Conservation (phyloP, 1,139 yeast species). For the Spencermartinsiella ligniputridi region DNA sequence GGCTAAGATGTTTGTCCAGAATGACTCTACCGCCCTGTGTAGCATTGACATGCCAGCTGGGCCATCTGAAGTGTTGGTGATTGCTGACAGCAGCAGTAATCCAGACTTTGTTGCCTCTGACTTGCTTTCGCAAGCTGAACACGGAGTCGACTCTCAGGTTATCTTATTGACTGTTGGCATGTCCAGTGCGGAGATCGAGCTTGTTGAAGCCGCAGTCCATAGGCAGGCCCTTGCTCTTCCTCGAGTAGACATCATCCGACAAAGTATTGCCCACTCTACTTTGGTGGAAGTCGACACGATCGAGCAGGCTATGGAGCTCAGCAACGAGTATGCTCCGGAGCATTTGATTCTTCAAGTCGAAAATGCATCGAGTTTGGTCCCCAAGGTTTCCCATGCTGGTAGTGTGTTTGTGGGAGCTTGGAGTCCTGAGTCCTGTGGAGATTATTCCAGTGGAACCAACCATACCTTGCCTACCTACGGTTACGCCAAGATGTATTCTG, state of each 20-base stretch:
- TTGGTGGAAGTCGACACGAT: conserved; percentile 62
- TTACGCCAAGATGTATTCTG: conserved; percentile 94
- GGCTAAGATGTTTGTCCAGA: conserved; percentile 95
- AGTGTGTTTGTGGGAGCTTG: conserved; percentile 93
- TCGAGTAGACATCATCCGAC: conserved; percentile 86
- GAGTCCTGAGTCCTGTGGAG: conserved; percentile 98
- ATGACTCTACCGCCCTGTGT: conserved; percentile 93
- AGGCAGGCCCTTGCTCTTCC: conserved; percentile 83
- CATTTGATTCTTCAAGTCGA: conserved; percentile 89
- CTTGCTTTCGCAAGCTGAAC: conserved; percentile 95
- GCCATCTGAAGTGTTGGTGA: conserved; percentile 89
- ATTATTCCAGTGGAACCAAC: conserved; percentile 95
- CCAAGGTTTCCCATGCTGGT: conserved; percentile 85
- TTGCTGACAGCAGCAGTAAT: conserved; percentile 83
- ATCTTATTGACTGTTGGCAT: conserved; percentile 80
- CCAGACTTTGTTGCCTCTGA: conserved; percentile 96
- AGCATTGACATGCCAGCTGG: conserved; percentile 99
- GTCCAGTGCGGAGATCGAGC: conserved; percentile 52
- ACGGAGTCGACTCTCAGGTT: conserved; percentile 97
- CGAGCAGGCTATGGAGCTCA: conserved; percentile 75
- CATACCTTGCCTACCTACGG: conserved; percentile 98
- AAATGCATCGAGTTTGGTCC: conserved; percentile 67
- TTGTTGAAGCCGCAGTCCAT: conserved; percentile 76
- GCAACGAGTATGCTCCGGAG: conserved; percentile 94
- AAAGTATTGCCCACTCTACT: conserved; percentile 88